Percentiles rank a stretch among this genome's conserved stretches.
Conservation (phyloP, 306 rosid species). For the Citrullus mucosospermus region DNA sequence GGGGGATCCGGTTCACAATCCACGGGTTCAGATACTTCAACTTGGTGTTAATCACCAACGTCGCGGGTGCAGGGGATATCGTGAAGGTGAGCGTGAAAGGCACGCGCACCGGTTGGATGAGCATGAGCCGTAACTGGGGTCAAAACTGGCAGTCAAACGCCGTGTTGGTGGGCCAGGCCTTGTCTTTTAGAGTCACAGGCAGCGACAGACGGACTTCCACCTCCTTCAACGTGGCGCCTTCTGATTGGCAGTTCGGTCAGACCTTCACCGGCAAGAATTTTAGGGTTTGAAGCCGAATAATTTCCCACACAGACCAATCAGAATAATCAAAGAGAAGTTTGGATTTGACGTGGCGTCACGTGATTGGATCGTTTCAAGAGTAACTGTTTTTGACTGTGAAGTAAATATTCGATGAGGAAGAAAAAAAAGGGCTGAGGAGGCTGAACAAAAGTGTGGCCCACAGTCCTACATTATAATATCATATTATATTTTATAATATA, state of each 20-base stretch:
- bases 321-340: not conserved
- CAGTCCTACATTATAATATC: not conserved
- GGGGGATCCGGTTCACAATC: constrained; percentile 43
- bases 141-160: constrained; percentile 73
- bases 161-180: constrained; percentile 48
- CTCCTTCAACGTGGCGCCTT: constrained; percentile 41
- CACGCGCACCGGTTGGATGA: constrained; percentile 40
- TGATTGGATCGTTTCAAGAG: not conserved
- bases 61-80: constrained; percentile 59
- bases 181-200: constrained; percentile 44
- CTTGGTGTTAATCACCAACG: constrained; percentile 52
- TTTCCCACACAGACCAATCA: not conserved
- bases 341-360: not conserved
- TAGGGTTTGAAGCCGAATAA: constrained; percentile 16
- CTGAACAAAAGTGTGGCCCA: constrained; percentile 14
- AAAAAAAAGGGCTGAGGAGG: not conserved
- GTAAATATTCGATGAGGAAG: not conserved
- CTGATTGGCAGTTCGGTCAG: constrained; percentile 60
- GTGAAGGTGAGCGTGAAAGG: constrained; percentile 46
- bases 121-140: constrained; percentile 65
- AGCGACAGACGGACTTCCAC: constrained; percentile 58
- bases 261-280: constrained; percentile 56
- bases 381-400: not conserved
- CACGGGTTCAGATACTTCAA: constrained; percentile 56
- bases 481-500: not conserved